Base-by-base conservation (phyloP, 2,329 filamentous ascomycete genomes). In the Cylindrodendrum hubeiense region DNA sequence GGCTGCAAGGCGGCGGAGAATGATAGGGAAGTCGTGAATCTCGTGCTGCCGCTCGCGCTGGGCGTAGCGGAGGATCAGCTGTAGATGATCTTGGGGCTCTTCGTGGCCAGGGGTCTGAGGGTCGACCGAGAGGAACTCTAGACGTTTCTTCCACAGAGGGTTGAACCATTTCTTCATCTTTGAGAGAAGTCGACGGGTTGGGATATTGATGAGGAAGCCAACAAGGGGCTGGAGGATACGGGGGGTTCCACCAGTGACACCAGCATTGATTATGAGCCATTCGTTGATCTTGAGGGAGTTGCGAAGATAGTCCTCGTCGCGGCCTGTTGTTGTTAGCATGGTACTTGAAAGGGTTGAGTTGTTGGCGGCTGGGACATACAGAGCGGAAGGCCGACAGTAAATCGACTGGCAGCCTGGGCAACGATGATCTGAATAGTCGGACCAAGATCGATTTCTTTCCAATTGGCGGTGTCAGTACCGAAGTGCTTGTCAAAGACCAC, bases 1-100 rank as follows among this genome's bases (percentile, higher is more conserved):
- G 1, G 75, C 66, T 21, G 68, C 67, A 9, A 82, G 58, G 9
- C 80, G 79, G 15, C 70, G 71, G 1, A 73, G 72, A 50, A 81
- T 78, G 9, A 69, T 62, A 7, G 75, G 65, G n/a, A 75, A 53
- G 47, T 74, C 70, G 9, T 75, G 65, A 2, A 79, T 71, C 65
- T 84, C 81, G 0, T 79, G 55, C 0, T 76, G 79, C 1, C 81
- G 76, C 47, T 83, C 73, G 21, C 75, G 76, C n/a, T 76, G 60
- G 1, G 78, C 83, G 51, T 75, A 82, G 5, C 75, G 74, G 4
- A 83, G 64, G 78, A 84, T 82, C 72, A 81, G 78, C 65, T 83
- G 82, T 2, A 84, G 51, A 15, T 78, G 76, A 43, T 84, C 82
- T 12, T 77, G 73, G 0, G 80, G 79, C 5, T 75, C 74, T 19